phyloP scores from a whole-genome alignment of 768 basidiomycete genomes.

The Boletus subcaerulescens region DNA sequence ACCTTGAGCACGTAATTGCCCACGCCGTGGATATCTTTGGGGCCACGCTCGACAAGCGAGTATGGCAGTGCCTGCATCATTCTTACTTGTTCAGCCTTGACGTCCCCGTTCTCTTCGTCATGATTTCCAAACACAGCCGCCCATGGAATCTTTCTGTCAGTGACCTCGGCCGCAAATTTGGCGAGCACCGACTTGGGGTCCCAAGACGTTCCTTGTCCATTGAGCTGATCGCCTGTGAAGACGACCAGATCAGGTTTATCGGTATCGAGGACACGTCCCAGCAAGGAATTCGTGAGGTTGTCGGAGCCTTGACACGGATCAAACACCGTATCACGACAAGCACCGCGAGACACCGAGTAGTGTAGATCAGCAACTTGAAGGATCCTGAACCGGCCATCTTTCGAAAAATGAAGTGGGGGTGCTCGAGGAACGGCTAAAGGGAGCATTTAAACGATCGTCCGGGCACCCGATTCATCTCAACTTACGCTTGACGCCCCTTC shows the following conservation, averaged over 20 bases:
- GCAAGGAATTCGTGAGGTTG: conserved; percentile 69
- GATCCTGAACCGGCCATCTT: conserved; percentile 82
- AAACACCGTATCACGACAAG: conserved; percentile 68
- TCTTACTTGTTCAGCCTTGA: conserved; percentile 62
- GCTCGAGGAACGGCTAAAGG: conserved; percentile 62
- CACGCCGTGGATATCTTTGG: conserved; percentile 80
- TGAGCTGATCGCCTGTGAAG: conserved; percentile 91
- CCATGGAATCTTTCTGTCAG: conserved; percentile 81
- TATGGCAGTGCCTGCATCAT: conserved; percentile 82
- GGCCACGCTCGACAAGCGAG: conserved; percentile 77
- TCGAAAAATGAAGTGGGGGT: conserved; percentile 78
- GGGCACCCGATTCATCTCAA: not conserved
- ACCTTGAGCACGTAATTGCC: conserved; percentile 92
- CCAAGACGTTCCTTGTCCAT: conserved; percentile 89
- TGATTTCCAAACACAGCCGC: conserved; percentile 94
- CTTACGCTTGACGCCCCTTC: conserved; percentile 74
- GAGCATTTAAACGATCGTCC: not conserved
- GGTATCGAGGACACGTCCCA: conserved; percentile 65
- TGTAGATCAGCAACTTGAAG: conserved; percentile 93
- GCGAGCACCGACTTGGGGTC: conserved; percentile 84
- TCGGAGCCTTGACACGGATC: conserved; percentile 63
- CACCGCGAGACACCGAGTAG: conserved; percentile 77
- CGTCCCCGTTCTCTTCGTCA: conserved; percentile 69
- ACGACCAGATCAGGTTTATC: conserved; percentile 92
- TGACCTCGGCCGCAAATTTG: conserved; percentile 80